Percentiles rank a stretch among this genome's conserved stretches.
These are phyloP conservation scores for Dysphania ambrosioides DNA, from an alignment of 148 eudicot species.

Conservation along the genomic window DNA sequence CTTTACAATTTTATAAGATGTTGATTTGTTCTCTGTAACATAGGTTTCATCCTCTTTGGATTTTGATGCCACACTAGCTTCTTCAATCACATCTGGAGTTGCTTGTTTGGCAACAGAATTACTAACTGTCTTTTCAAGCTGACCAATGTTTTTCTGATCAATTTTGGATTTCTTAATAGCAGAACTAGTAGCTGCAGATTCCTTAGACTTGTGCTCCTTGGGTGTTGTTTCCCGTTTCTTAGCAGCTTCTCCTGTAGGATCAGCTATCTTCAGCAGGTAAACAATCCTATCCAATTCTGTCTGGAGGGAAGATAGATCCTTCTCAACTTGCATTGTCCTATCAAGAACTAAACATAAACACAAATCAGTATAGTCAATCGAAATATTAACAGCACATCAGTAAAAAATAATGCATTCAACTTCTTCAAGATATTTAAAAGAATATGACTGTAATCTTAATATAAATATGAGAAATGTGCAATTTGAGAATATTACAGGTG, in stretches of 20 bases:
- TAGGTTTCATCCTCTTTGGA: constrained; percentile 30
- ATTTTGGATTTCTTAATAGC: constrained; percentile 24
- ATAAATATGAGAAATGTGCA: background rate
- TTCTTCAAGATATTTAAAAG: background rate
- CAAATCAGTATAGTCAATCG: constrained; percentile 6
- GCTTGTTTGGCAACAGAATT: constrained; percentile 34
- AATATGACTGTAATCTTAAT: background rate
- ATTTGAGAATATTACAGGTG: background rate
- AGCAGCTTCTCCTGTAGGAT: constrained; percentile 83
- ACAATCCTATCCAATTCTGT: constrained; percentile 74
- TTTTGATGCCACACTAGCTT: constrained; percentile 33
- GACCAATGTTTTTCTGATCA: constrained; percentile 26
- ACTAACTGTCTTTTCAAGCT: constrained; percentile 31
- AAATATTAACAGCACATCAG: background rate
- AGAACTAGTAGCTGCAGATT: constrained; percentile 25
- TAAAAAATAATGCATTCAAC: background rate
- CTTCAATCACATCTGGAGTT: constrained; percentile 17
- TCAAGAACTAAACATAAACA: constrained; percentile 54
- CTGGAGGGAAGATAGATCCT: constrained; percentile 68
- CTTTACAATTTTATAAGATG: constrained; percentile 51
- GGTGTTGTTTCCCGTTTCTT: constrained; percentile 52
- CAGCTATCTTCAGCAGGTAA: constrained; percentile 88
- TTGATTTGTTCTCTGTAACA: constrained; percentile 38
- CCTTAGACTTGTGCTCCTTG: constrained; percentile 34
- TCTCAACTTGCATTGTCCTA: constrained; percentile 51